A percentile compares a stretch with the other conserved stretches of the same genome.
Conservation (phyloP, 345 rosid species). For the Linum trigynum region DNA sequence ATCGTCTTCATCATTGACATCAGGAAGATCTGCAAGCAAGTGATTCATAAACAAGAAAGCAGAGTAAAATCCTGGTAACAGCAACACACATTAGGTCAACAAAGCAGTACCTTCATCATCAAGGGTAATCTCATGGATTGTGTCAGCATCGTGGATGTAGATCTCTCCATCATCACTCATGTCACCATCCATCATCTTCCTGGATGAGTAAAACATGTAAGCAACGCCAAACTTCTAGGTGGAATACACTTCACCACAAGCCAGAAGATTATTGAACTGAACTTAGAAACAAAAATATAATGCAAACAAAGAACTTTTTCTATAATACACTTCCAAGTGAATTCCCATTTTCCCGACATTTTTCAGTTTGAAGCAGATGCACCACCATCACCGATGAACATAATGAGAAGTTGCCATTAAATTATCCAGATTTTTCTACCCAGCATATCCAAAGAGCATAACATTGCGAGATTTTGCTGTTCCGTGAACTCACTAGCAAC, state of each 20-base stretch:
- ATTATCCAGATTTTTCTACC: too few species aligned
- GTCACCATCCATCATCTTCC: conserved; percentile 7
- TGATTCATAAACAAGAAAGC: not conserved
- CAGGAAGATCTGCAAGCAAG: conserved; percentile 63
- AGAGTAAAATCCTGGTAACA: too few species aligned
- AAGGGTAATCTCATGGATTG: conserved; percentile 50
- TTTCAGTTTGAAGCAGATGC: too few species aligned
- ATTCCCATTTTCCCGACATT: too few species aligned
- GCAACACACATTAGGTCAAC: not conserved
- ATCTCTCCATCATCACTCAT: conserved; percentile 24
- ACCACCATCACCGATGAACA: too few species aligned
- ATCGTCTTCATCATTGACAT: conserved; percentile 38
- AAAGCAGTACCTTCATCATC: conserved; percentile 60
- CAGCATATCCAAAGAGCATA: too few species aligned
- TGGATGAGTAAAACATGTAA: not conserved
- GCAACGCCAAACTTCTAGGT: not conserved
- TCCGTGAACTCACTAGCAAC: too few species aligned
- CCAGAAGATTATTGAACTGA: not conserved
- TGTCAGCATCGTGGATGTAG: conserved; percentile 68
- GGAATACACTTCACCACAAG: not conserved
- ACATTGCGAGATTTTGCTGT: too few species aligned
- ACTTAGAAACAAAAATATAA: too few species aligned
- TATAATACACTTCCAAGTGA: too few species aligned
- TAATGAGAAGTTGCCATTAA: too few species aligned
- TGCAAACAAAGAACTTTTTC: too few species aligned